Base-by-base conservation (phyloP, 371 early-diverging fungal species). In the Mucor sp. region DNA sequence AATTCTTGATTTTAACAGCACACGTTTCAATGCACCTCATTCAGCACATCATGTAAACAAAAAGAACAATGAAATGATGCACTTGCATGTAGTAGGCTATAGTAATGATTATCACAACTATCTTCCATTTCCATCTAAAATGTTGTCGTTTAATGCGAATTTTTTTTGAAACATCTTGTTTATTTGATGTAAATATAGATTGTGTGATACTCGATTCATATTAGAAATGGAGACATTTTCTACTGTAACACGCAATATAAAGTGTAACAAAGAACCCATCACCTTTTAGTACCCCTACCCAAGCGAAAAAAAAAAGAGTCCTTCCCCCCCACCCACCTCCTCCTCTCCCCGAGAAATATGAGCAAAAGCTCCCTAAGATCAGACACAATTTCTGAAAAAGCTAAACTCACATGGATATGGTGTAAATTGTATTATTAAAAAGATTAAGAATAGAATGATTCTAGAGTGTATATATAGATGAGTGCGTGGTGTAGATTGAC, bases 171-270 rank as follows among this genome's bases (percentile, higher is more conserved):
- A 53, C 53, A 53, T 11, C 27, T 48, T 53, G 25, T 41, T 41
- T 53, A 53, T 14, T 53, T 53, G 53, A 53, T 53, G 12, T 53
- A 53, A 27, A 53, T 53, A 27, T 53, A 53, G 53, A 53, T 27
- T 27, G 27, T 27, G 53, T 53, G 12, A 14, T 53, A 53, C 53
- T 6, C 41, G 27, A 53, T 14, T 27, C 12, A 14, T 25, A 53
- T n/a, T 53, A 53, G 53, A 53, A 47, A 53, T 53, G 27, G 53
- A 53, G 53, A 11, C 53, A 53, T 25, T 53, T 50, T 27, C 53
- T 21, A 53, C 25, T 15, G 53, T 53, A 27, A 53, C 53, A 53
- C 53, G 15, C 23, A 53, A 53, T 53, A 53, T 53, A 15, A 27
- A 27, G 53, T 53, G 53, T 53, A 53, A 53, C 53, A 53, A 53